Conservation (phyloP, 768 basidiomycete genomes). For the Pleurotus cornucopiae region DNA sequence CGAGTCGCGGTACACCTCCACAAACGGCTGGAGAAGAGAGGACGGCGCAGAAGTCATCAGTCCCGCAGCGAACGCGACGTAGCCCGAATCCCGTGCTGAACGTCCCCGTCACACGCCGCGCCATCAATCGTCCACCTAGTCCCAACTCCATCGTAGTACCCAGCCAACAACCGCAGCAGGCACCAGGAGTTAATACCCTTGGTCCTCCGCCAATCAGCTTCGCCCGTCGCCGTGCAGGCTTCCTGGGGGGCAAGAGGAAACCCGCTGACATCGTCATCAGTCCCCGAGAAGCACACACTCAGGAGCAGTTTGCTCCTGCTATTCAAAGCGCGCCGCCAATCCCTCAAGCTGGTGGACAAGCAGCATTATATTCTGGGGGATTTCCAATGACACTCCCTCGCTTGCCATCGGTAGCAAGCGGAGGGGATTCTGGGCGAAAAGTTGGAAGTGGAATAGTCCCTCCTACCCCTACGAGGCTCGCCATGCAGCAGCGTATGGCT, state of each 20-base stretch:
- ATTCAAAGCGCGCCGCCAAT: slow-evolving; percentile 79
- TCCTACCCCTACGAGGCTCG: slow-evolving; percentile 66
- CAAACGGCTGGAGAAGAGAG: slow-evolving; percentile 24
- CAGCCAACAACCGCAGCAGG: slow-evolving; percentile 20
- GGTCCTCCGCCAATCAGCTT: slow-evolving; percentile 76
- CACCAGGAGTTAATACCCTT: slow-evolving; percentile 35
- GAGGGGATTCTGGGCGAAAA: slow-evolving; percentile 40
- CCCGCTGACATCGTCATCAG: slow-evolving; percentile 79
- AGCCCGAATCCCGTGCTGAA: slow-evolving; percentile 28
- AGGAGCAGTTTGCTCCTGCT: slow-evolving; percentile 56
- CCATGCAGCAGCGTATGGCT: slow-evolving; percentile 34
- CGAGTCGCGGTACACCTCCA: slow-evolving; percentile 22
- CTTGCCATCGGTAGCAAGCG: slow-evolving; percentile 43
- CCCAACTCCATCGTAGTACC: slow-evolving; percentile 23
- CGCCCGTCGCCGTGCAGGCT: slow-evolving; percentile 64
- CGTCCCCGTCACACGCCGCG: slow-evolving; percentile 23
- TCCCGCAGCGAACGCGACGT: slow-evolving; percentile 26
- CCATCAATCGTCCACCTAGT: slow-evolving; percentile 26
- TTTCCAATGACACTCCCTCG: slow-evolving; percentile 66
- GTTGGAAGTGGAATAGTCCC: slow-evolving; percentile 60
- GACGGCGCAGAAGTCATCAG: slow-evolving; percentile 17
- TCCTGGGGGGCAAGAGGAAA: slow-evolving; percentile 60
- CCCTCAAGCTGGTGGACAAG: slow-evolving; percentile 41
- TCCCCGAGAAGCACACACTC: slow-evolving; percentile 52
- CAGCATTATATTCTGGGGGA: slow-evolving; percentile 36